Evolutionary conservation across 192 early-diverging fungal genomes (phyloP).

Genomic region (Spinellus fusiger): DNA sequence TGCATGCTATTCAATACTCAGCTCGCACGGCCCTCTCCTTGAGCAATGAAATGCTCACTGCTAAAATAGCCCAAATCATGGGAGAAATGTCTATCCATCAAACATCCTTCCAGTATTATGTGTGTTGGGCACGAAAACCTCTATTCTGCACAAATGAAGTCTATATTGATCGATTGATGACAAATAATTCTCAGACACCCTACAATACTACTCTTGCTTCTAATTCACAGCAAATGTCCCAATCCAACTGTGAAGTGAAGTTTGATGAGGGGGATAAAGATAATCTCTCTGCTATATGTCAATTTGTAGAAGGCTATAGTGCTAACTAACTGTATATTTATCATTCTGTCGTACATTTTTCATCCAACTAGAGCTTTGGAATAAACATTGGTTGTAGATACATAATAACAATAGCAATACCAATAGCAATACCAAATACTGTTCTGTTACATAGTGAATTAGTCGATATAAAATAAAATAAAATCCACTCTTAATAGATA

Average conservation of each 20-base stretch:
- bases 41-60: neutral
- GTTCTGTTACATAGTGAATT: no score
- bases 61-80: neutral
- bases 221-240: neutral
- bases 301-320: conserved; percentile 8
- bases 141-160: neutral
- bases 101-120: conserved; percentile 5
- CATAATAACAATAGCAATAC: no score
- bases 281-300: neutral
- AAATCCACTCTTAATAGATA: no score
- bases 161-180: neutral
- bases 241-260: neutral
- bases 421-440: no score
- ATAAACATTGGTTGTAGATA: no score
- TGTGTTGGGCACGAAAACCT: conserved; percentile 16
- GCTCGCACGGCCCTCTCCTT: neutral
- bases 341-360: no score
- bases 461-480: no score
- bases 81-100: neutral
- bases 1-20: neutral
- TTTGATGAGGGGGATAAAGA: neutral
- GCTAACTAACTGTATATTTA: neutral
- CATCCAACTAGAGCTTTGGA: no score
- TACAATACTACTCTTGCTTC: no score
- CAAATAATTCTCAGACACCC: no score